Conservation (phyloP, 495 filamentous ascomycete genomes). For the Xylaria venustula region DNA sequence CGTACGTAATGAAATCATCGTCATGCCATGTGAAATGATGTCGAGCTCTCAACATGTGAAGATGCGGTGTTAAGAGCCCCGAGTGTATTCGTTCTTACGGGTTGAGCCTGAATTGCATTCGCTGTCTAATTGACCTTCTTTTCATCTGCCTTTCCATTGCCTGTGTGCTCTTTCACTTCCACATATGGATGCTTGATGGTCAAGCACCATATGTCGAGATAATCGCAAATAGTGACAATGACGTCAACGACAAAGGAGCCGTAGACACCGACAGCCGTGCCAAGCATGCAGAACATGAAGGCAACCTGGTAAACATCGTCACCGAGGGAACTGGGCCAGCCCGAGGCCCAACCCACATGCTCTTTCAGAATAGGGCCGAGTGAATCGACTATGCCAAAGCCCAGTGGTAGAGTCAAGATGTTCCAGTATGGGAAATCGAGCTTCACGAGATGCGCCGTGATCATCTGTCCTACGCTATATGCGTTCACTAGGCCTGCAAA, state of each 20-base stretch:
- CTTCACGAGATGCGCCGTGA: constrained; percentile 86
- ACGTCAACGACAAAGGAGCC: constrained; percentile 95
- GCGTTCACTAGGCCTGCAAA: constrained; percentile 88
- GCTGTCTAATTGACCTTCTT: constrained; percentile 38
- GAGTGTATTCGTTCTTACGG: no score
- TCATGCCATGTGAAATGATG: not conserved
- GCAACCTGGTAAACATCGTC: constrained; percentile 74
- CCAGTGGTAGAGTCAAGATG: constrained; percentile 66
- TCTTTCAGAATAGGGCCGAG: constrained; percentile 62
- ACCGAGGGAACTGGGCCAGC: constrained; percentile 79
- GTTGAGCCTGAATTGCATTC: not conserved
- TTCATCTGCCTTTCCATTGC: constrained; percentile 12
- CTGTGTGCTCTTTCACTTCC: constrained; percentile 33
- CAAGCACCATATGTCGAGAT: constrained; percentile 96
- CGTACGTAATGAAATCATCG: not conserved
- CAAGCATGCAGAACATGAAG: constrained; percentile 81
- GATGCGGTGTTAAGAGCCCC: no score
- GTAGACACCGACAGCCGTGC: constrained; percentile 80
- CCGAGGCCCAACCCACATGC: constrained; percentile 52
- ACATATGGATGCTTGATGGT: constrained; percentile 82
- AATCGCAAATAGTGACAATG: constrained; percentile 95
- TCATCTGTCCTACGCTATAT: constrained; percentile 92
- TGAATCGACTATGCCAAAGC: constrained; percentile 72
- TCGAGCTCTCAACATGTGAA: not conserved
- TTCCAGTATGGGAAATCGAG: constrained; percentile 85